Evolutionary conservation across 108 stramenopile genomes (phyloP).

Genomic region (Skeletonema menzelii): DNA sequence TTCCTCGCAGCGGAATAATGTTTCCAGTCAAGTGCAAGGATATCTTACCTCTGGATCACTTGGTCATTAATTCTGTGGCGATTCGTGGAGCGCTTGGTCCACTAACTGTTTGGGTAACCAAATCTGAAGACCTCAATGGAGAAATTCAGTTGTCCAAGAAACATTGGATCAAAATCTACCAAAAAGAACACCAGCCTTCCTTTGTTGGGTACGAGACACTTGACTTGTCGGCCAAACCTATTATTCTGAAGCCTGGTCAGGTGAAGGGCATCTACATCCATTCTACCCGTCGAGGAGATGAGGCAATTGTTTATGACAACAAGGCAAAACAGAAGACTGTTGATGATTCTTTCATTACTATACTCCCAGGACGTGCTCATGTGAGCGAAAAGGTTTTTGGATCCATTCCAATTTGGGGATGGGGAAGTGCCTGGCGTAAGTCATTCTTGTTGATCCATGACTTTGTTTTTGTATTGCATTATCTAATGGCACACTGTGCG

Average conservation of each 20-base stretch:
- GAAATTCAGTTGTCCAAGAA: constrained; percentile 41
- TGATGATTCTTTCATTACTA: constrained; percentile 73
- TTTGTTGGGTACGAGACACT: constrained; percentile 55
- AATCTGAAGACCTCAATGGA: constrained; percentile 48
- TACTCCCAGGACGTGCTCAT: constrained; percentile 78
- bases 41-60: constrained; percentile 69
- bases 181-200: constrained; percentile 59
- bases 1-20: constrained; percentile 70
- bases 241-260: constrained; percentile 71
- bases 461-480: too few species aligned
- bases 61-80: constrained; percentile 68
- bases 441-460: too few species aligned
- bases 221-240: constrained; percentile 61
- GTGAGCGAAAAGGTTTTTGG: constrained; percentile 72
- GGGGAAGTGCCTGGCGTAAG: constrained; percentile 78
- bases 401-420: constrained; percentile 68
- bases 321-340: constrained; percentile 52
- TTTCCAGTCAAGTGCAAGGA: constrained; percentile 85
- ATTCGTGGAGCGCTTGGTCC: constrained; percentile 76
- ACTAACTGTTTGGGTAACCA: constrained; percentile 81
- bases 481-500: too few species aligned
- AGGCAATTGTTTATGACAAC: constrained; percentile 89
- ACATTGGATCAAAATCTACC: constrained; percentile 82
- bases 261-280: constrained; percentile 79
- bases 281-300: constrained; percentile 69